Conservation (phyloP, 805 yeast genomes). For the Saccharomycopsis microspora region DNA sequence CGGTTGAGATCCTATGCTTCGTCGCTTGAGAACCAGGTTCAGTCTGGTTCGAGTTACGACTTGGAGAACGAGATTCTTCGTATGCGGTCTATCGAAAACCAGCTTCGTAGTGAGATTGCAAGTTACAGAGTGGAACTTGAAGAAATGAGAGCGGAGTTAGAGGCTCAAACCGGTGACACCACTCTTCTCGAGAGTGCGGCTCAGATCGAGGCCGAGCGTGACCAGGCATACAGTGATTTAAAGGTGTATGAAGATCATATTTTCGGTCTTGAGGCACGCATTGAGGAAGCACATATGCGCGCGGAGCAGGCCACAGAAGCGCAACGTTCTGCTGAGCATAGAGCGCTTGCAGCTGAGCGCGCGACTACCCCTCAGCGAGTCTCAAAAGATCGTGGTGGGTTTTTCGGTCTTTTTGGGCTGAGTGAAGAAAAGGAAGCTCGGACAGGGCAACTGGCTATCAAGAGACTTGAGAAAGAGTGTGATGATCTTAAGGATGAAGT, state of each 20-base stretch:
- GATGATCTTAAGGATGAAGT: slow-evolving; percentile 24
- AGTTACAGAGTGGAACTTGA: slow-evolving; percentile 5
- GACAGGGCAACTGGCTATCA: slow-evolving; percentile 5
- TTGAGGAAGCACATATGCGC: slow-evolving; percentile 9
- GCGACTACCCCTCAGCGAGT: no score
- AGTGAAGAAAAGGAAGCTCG: no score
- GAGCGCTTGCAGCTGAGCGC: slow-evolving; percentile 3
- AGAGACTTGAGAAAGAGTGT: slow-evolving; percentile 22
- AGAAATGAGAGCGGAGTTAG: slow-evolving; percentile 10
- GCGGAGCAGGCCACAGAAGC: no score
- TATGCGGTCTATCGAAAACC: slow-evolving; percentile 4
- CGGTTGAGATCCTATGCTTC: slow-evolving; percentile 9
- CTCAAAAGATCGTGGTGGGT: no score
- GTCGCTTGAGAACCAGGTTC: slow-evolving; percentile 14
- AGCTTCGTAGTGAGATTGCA: slow-evolving; percentile 8
- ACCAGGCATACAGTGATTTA: slow-evolving; percentile 13
- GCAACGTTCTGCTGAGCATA: slow-evolving; percentile 16
- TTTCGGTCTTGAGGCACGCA: slow-evolving; percentile 21
- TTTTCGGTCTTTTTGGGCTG: no score
- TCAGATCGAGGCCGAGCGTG: slow-evolving; percentile 20
- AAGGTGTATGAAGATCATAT: slow-evolving; percentile 20
- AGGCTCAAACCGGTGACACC: slow-evolving; percentile 16
- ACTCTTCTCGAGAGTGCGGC: slow-evolving; percentile 23
- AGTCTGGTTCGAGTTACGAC: slow-evolving; percentile 5
- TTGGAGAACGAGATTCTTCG: slow-evolving; percentile 13